These are phyloP conservation scores for Scheffersomyces illinoinensis DNA, from an alignment of 1,139 yeast species.

Conservation along the genomic window DNA sequence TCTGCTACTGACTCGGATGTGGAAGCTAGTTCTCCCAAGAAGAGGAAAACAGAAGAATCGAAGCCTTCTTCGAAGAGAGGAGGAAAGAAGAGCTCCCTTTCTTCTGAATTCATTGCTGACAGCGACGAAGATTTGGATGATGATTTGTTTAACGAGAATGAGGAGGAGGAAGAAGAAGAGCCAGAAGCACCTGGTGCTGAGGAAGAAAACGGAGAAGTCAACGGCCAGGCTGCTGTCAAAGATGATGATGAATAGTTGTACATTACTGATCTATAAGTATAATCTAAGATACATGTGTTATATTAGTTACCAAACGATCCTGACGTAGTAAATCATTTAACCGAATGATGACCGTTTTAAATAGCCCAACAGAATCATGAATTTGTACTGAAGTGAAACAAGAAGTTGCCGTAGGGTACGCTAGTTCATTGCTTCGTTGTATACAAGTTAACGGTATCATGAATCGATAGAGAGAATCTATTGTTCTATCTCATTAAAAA, in stretches of 20 bases:
- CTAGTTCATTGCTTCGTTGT: too few species aligned
- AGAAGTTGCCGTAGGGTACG: not conserved
- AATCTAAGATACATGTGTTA: constrained; percentile 2
- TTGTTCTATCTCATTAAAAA: too few species aligned
- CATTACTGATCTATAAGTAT: not conserved
- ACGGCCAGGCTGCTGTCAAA: constrained; percentile 19
- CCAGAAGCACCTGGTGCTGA: constrained; percentile 13
- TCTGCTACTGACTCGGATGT: constrained; percentile 12
- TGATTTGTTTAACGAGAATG: constrained; percentile 14
- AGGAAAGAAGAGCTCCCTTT: constrained; percentile 34
- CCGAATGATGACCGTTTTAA: not conserved
- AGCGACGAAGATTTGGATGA: constrained; percentile 50
- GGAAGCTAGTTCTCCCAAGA: constrained; percentile 14
- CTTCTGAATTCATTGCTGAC: constrained; percentile 52
- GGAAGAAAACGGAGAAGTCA: constrained; percentile 18
- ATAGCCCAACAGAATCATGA: not conserved
- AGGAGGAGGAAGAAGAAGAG: constrained; percentile 17
- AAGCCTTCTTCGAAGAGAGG: constrained; percentile 7
- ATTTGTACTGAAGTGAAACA: not conserved
- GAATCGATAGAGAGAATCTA: not conserved
- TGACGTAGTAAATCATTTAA: not conserved
- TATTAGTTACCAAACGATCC: not conserved
- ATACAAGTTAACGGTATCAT: not conserved
- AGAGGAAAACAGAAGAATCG: constrained; percentile 21
- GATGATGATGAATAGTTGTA: constrained; percentile 20